Evolutionary conservation across 352 stramenopile species (phyloP), one percentile per base, ranked within the genome.

Genomic region (Globisporangium camurandrum): DNA sequence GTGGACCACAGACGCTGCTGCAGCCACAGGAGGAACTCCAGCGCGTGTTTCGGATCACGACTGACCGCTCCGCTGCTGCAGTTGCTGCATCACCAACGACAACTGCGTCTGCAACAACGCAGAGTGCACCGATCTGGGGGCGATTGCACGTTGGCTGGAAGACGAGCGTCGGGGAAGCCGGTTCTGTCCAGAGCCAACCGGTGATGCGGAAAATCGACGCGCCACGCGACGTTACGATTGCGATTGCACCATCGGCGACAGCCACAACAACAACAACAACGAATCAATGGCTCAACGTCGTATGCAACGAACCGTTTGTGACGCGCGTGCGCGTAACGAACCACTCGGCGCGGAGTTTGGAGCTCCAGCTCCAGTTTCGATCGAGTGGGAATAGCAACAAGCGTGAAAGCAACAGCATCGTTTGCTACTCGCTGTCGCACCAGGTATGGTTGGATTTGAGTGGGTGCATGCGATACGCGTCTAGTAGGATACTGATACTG

Each of bases 101-200:
- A n/a, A 49, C 62, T 0, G 45, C 64, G 4, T 45, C 66, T 10
- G n/a, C 70, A 9, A 43, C 63, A 1, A 52, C 56, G 4, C 62
- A 84, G 71, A 60, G 59, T 8, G 84, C 76, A 1, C 68, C 83
- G 50, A 86, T 87, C 38, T 50, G 88, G 10, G 83, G 83, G 0
- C 69, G 80, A 17, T 65, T 94, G 16, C 75, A 92, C 50, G 79
- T 94, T 3, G 72, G 74, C 16, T 94, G 83, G 83, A 90, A 91
- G 64, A 86, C 71, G 14, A 75, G 73, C 3, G 76, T 90, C 43
- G 83, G 83, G 1, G 83, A 94, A 64, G 75, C 83, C 22, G 83
- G 83, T 0, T 86, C 77, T 0, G 71, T 94, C 17, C 75, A 91
- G 49, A 94, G 80, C 27, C 80, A 92, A 54, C 75, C 76, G 5